Evolutionary conservation across 148 eudicot species (phyloP).

Genomic region (Camellia granthamiana): DNA sequence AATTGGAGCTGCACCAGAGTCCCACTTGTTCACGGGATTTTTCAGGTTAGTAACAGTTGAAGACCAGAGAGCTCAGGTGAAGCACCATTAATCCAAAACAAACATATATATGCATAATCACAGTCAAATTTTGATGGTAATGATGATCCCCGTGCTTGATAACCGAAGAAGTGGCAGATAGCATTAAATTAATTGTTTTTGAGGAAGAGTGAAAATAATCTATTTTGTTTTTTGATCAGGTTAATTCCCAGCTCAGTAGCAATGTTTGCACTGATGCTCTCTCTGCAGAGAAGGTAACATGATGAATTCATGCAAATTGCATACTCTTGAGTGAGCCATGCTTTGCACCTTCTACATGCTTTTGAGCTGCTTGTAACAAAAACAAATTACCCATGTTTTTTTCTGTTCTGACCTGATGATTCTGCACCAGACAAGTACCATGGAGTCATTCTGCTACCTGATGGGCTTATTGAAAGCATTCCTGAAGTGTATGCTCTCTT

Average conservation of each 20-base stretch:
- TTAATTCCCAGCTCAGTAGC: constrained; percentile 94
- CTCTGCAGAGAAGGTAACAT: constrained; percentile 89
- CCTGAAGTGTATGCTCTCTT: constrained; percentile 91
- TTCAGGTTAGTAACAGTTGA: too few species aligned
- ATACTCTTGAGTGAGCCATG: background rate
- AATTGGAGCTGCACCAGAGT: too few species aligned
- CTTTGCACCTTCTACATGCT: background rate
- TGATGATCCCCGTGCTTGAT: too few species aligned
- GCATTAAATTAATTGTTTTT: background rate
- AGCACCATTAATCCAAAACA: too few species aligned
- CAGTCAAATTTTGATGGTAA: too few species aligned
- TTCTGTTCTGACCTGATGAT: constrained; percentile 19
- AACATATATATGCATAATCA: too few species aligned
- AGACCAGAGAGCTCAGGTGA: too few species aligned
- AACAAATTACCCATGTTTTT: background rate
- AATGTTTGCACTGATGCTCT: constrained; percentile 96
- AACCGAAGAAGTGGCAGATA: too few species aligned
- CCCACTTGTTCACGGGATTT: too few species aligned
- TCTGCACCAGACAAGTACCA: constrained; percentile 66
- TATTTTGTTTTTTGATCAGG: constrained; percentile 39
- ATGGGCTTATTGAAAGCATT: constrained; percentile 94
- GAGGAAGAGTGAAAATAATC: background rate
- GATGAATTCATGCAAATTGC: background rate
- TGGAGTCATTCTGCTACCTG: constrained; percentile 88
- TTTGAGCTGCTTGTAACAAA: background rate